These are phyloP conservation scores for Mycena filopes DNA, from an alignment of 768 basidiomycete genomes.

Conservation along the genomic window DNA sequence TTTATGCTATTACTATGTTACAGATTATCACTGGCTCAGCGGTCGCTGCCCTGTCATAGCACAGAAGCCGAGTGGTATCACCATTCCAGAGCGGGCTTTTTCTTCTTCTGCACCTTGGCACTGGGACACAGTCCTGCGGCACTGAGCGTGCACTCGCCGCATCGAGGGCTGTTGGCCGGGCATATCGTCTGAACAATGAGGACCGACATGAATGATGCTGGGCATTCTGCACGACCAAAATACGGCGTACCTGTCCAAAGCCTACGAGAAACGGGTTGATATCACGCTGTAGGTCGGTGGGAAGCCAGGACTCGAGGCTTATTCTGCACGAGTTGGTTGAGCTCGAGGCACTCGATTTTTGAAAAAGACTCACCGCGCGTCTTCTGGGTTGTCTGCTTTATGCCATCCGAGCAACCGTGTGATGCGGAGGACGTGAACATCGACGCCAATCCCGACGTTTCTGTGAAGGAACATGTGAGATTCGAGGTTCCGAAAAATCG, in stretches of 20 bases:
- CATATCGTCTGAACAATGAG: conserved; percentile 77
- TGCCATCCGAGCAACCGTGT: conserved; percentile 96
- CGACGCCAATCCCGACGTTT: conserved; percentile 93
- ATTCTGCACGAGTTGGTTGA: conserved; percentile 50
- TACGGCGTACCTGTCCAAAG: conserved; percentile 81
- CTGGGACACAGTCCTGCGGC: conserved; percentile 73
- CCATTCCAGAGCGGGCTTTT: conserved; percentile 21
- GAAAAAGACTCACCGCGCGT: conserved; percentile 70
- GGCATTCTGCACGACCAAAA: not conserved
- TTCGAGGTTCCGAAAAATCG: not conserved
- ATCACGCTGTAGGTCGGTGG: conserved; percentile 73
- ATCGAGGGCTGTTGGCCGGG: conserved; percentile 71
- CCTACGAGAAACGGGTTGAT: conserved; percentile 88
- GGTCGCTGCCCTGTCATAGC: too few relatives aligned
- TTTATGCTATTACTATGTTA: too few relatives aligned
- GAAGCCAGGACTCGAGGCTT: conserved; percentile 88
- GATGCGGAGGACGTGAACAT: conserved; percentile 96
- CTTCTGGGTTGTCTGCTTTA: conserved; percentile 87
- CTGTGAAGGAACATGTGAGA: conserved; percentile 49
- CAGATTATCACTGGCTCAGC: too few relatives aligned
- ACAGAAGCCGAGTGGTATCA: not conserved
- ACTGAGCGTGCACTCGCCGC: conserved; percentile 71
- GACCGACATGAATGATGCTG: not conserved
- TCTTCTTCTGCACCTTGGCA: conserved; percentile 17
- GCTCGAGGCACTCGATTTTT: not conserved